Conservation (phyloP, 2,329 filamentous ascomycete species). For the Juglanconis sp. region DNA sequence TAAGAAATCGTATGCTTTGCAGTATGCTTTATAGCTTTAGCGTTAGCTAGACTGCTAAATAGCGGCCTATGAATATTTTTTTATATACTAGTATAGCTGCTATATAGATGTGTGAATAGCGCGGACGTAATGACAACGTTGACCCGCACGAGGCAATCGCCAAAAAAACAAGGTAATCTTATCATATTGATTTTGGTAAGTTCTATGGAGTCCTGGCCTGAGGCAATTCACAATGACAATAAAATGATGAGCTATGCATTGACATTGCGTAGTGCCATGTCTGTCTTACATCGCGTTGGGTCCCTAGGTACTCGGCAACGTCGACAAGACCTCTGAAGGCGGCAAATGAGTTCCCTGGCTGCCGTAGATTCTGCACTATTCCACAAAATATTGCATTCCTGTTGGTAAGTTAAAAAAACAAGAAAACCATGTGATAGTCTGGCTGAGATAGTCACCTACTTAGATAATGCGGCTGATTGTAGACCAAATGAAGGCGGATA, state of each 20-base stretch:
- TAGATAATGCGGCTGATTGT: no score
- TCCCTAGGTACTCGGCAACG: conserved; percentile 19
- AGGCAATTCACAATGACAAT: no score
- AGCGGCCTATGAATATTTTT: no score
- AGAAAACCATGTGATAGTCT: no score
- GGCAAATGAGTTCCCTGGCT: conserved; percentile 23
- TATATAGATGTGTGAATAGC: conserved; percentile 16
- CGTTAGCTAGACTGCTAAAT: no score
- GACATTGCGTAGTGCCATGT: conserved; percentile 21
- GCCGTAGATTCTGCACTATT: conserved; percentile 21
- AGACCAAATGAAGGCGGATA: no score
- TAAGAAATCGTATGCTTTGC: no score
- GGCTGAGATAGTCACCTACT: no score
- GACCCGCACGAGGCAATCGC: conserved; percentile 17
- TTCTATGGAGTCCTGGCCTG: no score
- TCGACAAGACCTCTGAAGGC: conserved; percentile 26
- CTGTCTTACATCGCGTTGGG: conserved; percentile 12
- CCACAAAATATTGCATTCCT: conserved; percentile 24
- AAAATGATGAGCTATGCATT: background rate
- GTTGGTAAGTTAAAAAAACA: conserved; percentile 13
- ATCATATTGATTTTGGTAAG: background rate
- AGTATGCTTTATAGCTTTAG: no score
- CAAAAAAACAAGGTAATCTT: conserved; percentile 18
- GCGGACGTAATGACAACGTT: conserved; percentile 17
- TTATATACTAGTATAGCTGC: no score